These are phyloP conservation scores for Phytophthora nicotianae DNA, from an alignment of 352 stramenopile species.

Conservation along the genomic window DNA sequence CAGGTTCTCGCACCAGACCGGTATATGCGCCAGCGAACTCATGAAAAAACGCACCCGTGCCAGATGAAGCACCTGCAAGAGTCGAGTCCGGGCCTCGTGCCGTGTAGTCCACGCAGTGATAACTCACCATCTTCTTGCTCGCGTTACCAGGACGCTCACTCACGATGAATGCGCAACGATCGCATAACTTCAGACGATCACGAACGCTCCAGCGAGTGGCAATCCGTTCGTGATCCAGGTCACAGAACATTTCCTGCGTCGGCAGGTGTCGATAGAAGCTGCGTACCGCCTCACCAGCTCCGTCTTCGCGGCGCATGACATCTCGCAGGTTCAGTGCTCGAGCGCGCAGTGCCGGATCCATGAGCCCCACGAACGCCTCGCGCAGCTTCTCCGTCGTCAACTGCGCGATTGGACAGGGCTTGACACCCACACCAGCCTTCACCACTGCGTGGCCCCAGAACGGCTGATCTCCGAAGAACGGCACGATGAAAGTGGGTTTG, in stretches of 20 bases:
- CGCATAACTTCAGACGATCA: slow-evolving; percentile 37
- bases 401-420: slow-evolving; percentile 81
- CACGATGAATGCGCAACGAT: slow-evolving; percentile 59
- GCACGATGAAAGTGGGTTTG: slow-evolving; percentile 94
- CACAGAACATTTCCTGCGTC: slow-evolving; percentile 89
- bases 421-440: slow-evolving; percentile 80
- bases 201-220: slow-evolving; percentile 34
- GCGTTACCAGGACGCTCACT: slow-evolving; percentile 50
- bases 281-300: slow-evolving; percentile 76
- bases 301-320: slow-evolving; percentile 85
- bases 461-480: slow-evolving; percentile 95
- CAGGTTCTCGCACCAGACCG: slow-evolving; percentile 45
- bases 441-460: slow-evolving; percentile 93
- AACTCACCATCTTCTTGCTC: slow-evolving; percentile 53
- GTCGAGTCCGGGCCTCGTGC: slow-evolving; percentile 57
- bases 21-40: slow-evolving; percentile 38
- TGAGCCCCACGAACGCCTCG: slow-evolving; percentile 45
- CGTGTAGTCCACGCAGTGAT: slow-evolving; percentile 66
- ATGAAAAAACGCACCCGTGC: slow-evolving; percentile 62
- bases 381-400: slow-evolving; percentile 84
- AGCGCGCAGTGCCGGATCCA: slow-evolving; percentile 45
- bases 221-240: slow-evolving; percentile 45
- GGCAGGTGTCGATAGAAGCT: slow-evolving; percentile 89
- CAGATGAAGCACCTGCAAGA: slow-evolving; percentile 45
- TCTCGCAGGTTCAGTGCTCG: slow-evolving; percentile 59